Conservation (phyloP, 371 early-diverging fungal species). For the Mucor circinelloides region DNA sequence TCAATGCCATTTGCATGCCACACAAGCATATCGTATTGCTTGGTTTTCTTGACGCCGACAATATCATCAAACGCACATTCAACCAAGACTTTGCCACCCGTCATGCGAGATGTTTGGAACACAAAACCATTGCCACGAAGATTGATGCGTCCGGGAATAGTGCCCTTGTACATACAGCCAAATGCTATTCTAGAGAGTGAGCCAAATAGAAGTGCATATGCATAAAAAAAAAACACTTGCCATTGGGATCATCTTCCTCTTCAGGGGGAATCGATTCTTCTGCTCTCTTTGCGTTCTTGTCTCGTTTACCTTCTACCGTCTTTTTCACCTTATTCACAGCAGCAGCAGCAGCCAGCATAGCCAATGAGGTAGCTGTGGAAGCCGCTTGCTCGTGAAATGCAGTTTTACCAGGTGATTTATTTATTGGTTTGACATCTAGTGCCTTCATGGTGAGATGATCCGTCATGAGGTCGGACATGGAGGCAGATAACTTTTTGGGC, state of each 20-base stretch:
- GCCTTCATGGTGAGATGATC: background rate
- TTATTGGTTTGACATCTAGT: background rate
- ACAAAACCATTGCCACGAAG: conserved; percentile 22
- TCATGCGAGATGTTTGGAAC: conserved; percentile 43
- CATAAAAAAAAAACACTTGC: background rate
- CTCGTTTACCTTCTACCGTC: conserved; percentile 17
- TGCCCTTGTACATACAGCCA: conserved; percentile 38
- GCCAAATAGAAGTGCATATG: background rate
- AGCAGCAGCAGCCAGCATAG: conserved; percentile 35
- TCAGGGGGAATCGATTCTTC: background rate
- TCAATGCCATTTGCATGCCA: conserved; percentile 44
- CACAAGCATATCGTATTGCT: conserved; percentile 36
- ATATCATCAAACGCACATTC: conserved; percentile 38
- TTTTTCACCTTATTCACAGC: conserved; percentile 26
- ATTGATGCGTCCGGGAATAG: conserved; percentile 37
- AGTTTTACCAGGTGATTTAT: conserved; percentile 4
- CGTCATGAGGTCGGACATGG: conserved; percentile 10
- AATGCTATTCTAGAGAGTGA: conserved; percentile 20
- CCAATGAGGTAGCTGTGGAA: conserved; percentile 31
- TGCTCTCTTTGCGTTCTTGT: conserved; percentile 3
- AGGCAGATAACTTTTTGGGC: background rate
- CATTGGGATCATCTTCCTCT: conserved; percentile 1
- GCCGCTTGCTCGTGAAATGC: conserved; percentile 16
- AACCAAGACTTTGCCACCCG: conserved; percentile 37
- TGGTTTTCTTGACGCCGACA: conserved; percentile 40